Evolutionary conservation across 2,329 filamentous ascomycete genomes (phyloP).

Genomic region (Tolypocladium capitatum): DNA sequence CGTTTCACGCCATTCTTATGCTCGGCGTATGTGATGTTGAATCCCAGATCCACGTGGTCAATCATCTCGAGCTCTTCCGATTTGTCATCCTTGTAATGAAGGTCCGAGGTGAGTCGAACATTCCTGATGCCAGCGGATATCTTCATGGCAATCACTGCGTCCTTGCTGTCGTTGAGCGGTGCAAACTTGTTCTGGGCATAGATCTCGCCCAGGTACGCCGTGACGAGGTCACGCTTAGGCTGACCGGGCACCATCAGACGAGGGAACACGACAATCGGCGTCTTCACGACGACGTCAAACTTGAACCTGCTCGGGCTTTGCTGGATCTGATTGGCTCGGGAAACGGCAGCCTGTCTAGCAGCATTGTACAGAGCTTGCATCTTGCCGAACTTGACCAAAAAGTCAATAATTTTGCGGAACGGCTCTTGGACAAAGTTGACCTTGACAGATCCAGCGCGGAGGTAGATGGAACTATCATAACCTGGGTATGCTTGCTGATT

Average conservation of each 20-base stretch:
- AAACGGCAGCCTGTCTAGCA: conserved; percentile 83
- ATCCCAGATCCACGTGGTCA: conserved; percentile 88
- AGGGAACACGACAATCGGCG: conserved; percentile 92
- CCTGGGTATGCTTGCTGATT: conserved; percentile 68
- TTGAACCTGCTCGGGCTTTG: conserved; percentile 82
- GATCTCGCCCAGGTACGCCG: conserved; percentile 91
- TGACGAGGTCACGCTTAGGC: conserved; percentile 67
- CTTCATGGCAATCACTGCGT: conserved; percentile 71
- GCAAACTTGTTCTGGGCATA: conserved; percentile 92
- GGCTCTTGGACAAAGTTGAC: conserved; percentile 95
- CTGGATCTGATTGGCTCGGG: conserved; percentile 85
- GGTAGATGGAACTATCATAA: conserved; percentile 81
- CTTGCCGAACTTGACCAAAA: conserved; percentile 95
- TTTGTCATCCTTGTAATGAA: conserved; percentile 60
- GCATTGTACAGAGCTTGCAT: conserved; percentile 99
- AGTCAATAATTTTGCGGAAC: conserved; percentile 95
- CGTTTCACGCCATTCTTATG: conserved; percentile 64
- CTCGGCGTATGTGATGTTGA: conserved; percentile 84
- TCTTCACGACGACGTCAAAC: conserved; percentile 87
- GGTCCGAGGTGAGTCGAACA: conserved; percentile 77
- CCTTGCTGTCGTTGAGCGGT: conserved; percentile 63
- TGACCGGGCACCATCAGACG: conserved; percentile 57
- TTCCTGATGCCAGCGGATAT: conserved; percentile 85
- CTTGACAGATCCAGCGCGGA: conserved; percentile 89
- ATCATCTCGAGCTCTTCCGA: conserved; percentile 91